Evolutionary conservation across 352 stramenopile species (phyloP).

Genomic region (Phytophthora litchii): DNA sequence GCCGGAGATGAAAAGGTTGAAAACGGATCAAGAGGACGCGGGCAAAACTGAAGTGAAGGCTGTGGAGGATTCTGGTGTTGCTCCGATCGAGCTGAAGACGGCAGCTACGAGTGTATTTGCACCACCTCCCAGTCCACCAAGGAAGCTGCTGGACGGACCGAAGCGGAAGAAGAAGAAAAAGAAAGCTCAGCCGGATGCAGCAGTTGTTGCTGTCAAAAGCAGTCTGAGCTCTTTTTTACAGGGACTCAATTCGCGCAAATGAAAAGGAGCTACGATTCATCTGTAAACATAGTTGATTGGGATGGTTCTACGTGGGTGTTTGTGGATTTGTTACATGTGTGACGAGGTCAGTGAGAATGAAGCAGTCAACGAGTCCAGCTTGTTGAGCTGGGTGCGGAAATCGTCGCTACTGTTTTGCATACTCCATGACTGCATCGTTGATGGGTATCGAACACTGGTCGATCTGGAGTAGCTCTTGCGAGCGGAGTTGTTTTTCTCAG

Average conservation of each 20-base stretch:
- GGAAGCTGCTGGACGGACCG: constrained; percentile 71
- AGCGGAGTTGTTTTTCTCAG: constrained; percentile 4
- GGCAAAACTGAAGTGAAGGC: neutral
- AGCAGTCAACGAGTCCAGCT: constrained; percentile 30
- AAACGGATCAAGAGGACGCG: constrained; percentile 12
- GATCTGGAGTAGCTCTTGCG: constrained; percentile 35
- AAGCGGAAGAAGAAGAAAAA: constrained; percentile 78
- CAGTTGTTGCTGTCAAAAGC: constrained; percentile 62
- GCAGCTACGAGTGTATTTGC: constrained; percentile 53
- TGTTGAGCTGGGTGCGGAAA: constrained; percentile 33
- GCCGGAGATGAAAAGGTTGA: constrained; percentile 36
- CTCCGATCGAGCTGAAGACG: constrained; percentile 8
- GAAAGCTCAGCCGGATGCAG: constrained; percentile 30
- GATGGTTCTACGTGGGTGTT: neutral
- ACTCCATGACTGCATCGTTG: constrained; percentile 51
- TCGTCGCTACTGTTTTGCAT: constrained; percentile 34
- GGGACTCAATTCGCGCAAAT: constrained; percentile 47
- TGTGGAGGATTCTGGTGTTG: neutral
- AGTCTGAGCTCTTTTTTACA: constrained; percentile 69
- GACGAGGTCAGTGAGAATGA: constrained; percentile 30
- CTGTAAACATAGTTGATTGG: constrained; percentile 10
- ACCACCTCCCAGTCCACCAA: constrained; percentile 49
- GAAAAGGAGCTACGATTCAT: constrained; percentile 7
- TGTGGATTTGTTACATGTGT: constrained; percentile 24
- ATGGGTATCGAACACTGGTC: constrained; percentile 41